Evolutionary conservation across 352 stramenopile genomes (phyloP).

Genomic region (Globisporangium spinosum): DNA sequence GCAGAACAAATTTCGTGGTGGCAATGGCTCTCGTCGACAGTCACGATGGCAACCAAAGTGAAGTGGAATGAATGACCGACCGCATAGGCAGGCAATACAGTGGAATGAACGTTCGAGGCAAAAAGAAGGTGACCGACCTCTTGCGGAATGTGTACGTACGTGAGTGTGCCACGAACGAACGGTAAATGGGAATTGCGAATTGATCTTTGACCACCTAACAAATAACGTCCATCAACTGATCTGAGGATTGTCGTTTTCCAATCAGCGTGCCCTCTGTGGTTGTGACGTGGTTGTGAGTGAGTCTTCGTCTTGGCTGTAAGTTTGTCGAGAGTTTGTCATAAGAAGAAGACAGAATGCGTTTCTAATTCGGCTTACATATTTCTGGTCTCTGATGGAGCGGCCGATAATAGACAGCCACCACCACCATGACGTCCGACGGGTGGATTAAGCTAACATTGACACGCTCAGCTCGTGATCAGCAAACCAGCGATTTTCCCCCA

Average conservation of each 20-base stretch:
- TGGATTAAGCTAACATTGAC: background rate
- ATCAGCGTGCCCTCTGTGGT: background rate
- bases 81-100: background rate
- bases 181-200: background rate
- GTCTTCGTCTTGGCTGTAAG: no score
- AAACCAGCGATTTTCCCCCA: background rate
- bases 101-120: background rate
- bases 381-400: background rate
- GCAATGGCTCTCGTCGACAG: background rate
- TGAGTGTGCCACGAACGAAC: background rate
- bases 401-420: background rate
- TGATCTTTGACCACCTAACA: background rate
- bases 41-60: constrained; percentile 18
- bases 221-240: background rate
- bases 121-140: background rate
- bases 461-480: background rate
- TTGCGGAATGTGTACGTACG: background rate
- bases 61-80: background rate
- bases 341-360: no score
- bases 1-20: constrained; percentile 9
- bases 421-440: background rate
- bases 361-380: background rate
- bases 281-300: background rate
- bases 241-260: background rate
- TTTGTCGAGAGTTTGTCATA: background rate